Percentiles rank a stretch among this genome's conserved stretches.
phyloP scores from a whole-genome alignment of 768 basidiomycete genomes.

The Boletus reticuloceps region DNA sequence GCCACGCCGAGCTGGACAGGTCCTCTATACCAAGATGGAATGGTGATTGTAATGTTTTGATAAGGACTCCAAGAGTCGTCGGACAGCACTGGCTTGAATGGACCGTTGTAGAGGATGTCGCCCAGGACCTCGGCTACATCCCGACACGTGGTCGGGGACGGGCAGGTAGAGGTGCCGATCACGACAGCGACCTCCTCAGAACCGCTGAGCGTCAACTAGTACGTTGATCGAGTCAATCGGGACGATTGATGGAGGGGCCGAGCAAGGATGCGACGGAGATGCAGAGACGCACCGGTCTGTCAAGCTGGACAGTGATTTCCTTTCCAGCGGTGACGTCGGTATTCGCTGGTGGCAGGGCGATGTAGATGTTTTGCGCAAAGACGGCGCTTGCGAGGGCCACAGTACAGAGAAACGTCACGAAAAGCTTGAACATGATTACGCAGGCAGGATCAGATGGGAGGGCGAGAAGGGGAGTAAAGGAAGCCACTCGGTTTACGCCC shows the following conservation, averaged over 20 bases:
- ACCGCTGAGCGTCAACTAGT: not conserved
- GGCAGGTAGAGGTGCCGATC: constrained; percentile 1
- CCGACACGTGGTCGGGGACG: not conserved
- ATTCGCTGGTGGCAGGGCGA: constrained; percentile 31
- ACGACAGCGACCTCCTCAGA: constrained; percentile 1
- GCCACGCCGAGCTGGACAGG: not conserved
- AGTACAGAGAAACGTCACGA: constrained; percentile 4
- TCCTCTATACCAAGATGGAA: not conserved
- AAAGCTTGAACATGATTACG: constrained; percentile 2
- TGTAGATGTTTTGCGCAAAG: constrained; percentile 36
- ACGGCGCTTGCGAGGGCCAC: constrained; percentile 12
- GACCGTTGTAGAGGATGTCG: not conserved
- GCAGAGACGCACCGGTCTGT: constrained; percentile 36
- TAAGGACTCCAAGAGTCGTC: not conserved
- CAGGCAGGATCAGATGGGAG: not conserved
- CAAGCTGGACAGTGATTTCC: constrained; percentile 38
- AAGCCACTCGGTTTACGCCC: too few relatives aligned
- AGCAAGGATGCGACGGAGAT: not conserved
- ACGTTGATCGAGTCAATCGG: not conserved
- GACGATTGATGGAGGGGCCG: not conserved
- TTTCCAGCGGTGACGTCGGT: constrained; percentile 35
- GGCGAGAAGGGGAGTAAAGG: not conserved
- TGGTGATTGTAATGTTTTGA: not conserved
- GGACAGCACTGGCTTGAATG: not conserved
- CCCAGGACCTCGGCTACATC: constrained; percentile 1